Evolutionary conservation across 306 rosid genomes (phyloP).

Genomic region (Arachis stenosperma): DNA sequence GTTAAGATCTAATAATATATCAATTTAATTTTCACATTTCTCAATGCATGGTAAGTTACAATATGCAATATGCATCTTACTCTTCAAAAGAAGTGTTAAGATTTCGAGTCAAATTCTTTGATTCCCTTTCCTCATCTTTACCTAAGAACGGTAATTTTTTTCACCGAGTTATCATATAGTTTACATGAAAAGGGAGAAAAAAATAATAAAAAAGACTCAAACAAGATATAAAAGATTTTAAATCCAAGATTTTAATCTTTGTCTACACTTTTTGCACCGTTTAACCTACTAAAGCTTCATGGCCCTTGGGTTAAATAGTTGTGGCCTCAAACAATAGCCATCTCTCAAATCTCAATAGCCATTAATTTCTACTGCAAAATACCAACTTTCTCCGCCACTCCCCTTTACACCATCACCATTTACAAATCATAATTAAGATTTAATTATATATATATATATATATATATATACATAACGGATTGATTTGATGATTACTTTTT

Average conservation of each 20-base stretch:
- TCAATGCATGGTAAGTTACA: too few relatives aligned
- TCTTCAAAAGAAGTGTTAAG: too few relatives aligned
- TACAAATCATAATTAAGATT: not conserved
- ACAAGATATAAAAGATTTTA: not conserved
- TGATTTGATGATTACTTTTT: too few relatives aligned
- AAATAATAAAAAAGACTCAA: too few relatives aligned
- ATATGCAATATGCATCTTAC: too few relatives aligned
- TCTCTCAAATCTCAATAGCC: not conserved
- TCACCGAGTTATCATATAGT: not conserved
- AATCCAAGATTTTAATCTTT: not conserved
- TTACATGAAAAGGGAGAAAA: not conserved
- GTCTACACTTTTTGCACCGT: slow-evolving; percentile 8
- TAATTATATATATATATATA: too few relatives aligned
- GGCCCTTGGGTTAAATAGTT: slow-evolving; percentile 38
- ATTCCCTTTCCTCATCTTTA: too few relatives aligned
- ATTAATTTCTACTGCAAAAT: slow-evolving; percentile 8
- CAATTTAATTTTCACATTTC: too few relatives aligned
- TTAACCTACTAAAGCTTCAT: slow-evolving; percentile 20
- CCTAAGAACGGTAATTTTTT: too few relatives aligned
- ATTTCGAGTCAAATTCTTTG: too few relatives aligned
- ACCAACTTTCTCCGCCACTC: slow-evolving; percentile 10
- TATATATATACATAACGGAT: too few relatives aligned
- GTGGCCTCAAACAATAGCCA: not conserved
- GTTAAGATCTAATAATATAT: too few relatives aligned
- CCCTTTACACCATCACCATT: not conserved